phyloP scores from a whole-genome alignment of 805 yeast species.

The Spathaspora gorwiae region DNA sequence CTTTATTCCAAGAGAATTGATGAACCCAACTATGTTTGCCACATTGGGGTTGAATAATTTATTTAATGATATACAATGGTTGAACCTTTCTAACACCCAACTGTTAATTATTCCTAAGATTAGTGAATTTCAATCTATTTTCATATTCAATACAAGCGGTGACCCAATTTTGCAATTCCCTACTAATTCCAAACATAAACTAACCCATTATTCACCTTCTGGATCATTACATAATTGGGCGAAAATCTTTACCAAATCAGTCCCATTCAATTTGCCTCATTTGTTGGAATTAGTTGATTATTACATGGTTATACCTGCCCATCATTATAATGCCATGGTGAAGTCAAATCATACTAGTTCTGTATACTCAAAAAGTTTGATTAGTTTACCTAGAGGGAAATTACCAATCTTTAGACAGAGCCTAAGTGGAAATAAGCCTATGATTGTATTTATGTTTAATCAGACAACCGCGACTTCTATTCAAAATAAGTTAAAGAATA shows the following conservation, averaged over 20 bases:
- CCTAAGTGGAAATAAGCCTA: conserved; percentile 22
- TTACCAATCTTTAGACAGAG: conserved; percentile 25
- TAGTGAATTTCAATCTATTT: conserved; percentile 24
- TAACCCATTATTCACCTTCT: conserved; percentile 1
- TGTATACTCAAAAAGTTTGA: conserved; percentile 8
- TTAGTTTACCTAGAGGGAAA: conserved; percentile 8
- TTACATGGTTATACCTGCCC: conserved; percentile 33
- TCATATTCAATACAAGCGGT: conserved; percentile 34
- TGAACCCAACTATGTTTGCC: conserved; percentile 3
- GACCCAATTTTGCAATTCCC: conserved; percentile 3
- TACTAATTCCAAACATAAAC: conserved; percentile 1
- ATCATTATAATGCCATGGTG: conserved; percentile 5
- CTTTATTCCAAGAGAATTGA: conserved; percentile 6
- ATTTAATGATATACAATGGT: conserved; percentile 3
- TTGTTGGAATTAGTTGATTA: conserved; percentile 32
- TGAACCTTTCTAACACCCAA: conserved; percentile 3
- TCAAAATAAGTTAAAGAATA: neutral
- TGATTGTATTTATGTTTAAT: conserved; percentile 29
- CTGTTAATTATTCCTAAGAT: conserved; percentile 22
- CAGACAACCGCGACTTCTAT: conserved; percentile 3
- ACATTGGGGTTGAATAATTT: conserved; percentile 3
- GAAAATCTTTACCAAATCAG: conserved; percentile 21
- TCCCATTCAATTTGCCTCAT: conserved; percentile 38
- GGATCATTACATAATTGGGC: conserved; percentile 12
- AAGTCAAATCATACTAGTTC: conserved; percentile 5